phyloP scores from a whole-genome alignment of 495 filamentous ascomycete genomes.

The Xylaria cubensis region DNA sequence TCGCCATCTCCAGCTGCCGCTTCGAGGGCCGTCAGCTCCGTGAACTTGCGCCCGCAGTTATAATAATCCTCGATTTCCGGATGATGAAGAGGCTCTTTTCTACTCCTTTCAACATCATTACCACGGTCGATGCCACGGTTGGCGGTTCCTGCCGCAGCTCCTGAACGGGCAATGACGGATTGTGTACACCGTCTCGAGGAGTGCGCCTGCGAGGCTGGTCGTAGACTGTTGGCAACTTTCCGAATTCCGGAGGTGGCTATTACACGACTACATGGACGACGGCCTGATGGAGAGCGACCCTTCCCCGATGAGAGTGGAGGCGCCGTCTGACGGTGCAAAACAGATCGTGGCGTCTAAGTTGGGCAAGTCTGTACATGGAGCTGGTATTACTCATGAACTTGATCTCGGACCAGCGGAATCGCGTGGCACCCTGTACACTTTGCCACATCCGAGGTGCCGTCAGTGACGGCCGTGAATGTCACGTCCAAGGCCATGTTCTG shows the following conservation, averaged over 20 bases:
- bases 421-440: too few relatives aligned
- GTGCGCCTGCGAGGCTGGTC: background rate
- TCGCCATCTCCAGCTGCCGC: constrained; percentile 14
- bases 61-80: constrained; percentile 6
- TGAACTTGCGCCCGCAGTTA: constrained; percentile 14
- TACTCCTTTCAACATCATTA: constrained; percentile 24
- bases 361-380: too few relatives aligned
- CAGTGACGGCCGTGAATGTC: too few relatives aligned
- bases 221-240: background rate
- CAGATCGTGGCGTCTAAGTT: too few relatives aligned
- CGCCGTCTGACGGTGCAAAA: too few relatives aligned
- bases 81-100: constrained; percentile 28
- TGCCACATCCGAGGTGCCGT: too few relatives aligned
- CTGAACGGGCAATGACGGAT: background rate
- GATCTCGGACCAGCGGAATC: too few relatives aligned
- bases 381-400: too few relatives aligned
- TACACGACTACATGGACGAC: too few relatives aligned
- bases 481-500: too few relatives aligned
- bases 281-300: too few relatives aligned
- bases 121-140: constrained; percentile 29
- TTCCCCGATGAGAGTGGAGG: too few relatives aligned
- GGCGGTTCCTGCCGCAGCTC: background rate
- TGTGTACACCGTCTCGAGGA: background rate
- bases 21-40: background rate
- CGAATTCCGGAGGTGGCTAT: background rate